Evolutionary conservation across 1,284 basidiomycete species (phyloP), one percentile per base, ranked within the genome.

Genomic region (Coniferiporia sulphurascens): DNA sequence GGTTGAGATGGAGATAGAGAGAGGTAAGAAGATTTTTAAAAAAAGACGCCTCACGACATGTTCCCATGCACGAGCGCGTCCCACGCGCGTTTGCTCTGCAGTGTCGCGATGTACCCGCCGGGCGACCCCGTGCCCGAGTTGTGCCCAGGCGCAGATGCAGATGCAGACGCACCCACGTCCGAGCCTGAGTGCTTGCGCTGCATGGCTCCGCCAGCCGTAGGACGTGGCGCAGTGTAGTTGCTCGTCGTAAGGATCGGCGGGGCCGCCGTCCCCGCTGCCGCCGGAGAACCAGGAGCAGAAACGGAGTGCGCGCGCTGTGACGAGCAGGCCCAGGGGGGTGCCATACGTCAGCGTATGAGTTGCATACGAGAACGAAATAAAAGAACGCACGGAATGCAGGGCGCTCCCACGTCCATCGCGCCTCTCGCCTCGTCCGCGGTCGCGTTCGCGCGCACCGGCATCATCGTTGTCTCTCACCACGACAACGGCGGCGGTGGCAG

Each of bases 41-140:
- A 48, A n/a, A 7, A 43, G 32, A 19, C 13, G n/a, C 15, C n/a
- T 52, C 45, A 64, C 27, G 56, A 61, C 54, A 63, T 66, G 35
- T 65, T 66, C 13, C 67, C 67, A 38, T 68, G 79, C 38, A 81
- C 78, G 55, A 81, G 66, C 2, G 78, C 78, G 60, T 81, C 79
- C 78, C 78, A 81, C 10, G 78, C 77, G 53, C 78, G 77, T 68
- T 80, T 78, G 22, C 73, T 71, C 63, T 78, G 74, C 55, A 81
- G 65, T 27, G 78, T 76, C 68, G 77, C 70, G 61, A 81, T 64
- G 58, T 78, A 80, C 62, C 77, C 56, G 73, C 72, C n/a, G 19
- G 38, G 27, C 10, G n/a, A 17, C 41, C 21, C 32, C 49, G 45
- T 12, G 12, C 48, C 56, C 19, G 48, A 8, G 48, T 13, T n/a